Base-by-base conservation (phyloP, 2,329 filamentous ascomycete genomes). In the Pseudocercospora vitis region DNA sequence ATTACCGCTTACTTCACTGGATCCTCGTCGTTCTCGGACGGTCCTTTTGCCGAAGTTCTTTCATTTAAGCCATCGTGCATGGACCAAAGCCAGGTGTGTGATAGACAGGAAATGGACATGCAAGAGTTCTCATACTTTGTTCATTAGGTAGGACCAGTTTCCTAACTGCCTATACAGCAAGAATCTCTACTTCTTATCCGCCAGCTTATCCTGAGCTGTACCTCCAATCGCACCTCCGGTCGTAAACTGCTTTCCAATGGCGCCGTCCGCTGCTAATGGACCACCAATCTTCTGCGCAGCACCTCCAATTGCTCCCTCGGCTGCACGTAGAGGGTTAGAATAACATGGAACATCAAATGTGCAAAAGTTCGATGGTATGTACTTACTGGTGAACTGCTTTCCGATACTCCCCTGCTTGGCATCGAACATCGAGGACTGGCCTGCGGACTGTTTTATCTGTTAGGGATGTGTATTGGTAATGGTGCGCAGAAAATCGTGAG, bases 181-280 rank as follows among this genome's bases (percentile, higher is more conserved):
- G n/a, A n/a, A n/a, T n/a, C n/a, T n/a, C n/a, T 14, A 42, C 37
- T 42, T 42, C 37, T 26, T 26, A 12, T 26, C 37, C 3, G 21
- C 37, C 16, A 42, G 21, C 19, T 42, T 45, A n/a, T 54, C 52
- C 16, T 54, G 39, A 0, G 46, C 46, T 29, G 42, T 54, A 1
- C 52, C 52, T n/a, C 52, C 52, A 7, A 54, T 50, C 9, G 52
- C 47, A 11, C 52, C 52, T n/a, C 45, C 45, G 18, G 48, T 53
- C 4, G 45, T 49, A 31, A 54, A 54, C 11, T 54, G 18, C 23
- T 54, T 49, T 6, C 52, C 52, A 18, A 54, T 40, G 6, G 31
- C 48, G 12, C 45, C 51, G 7, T 53, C 51, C 21, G 51, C 45
- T 8, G 51, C 51, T 19, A 53, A 53, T 6, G 51, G 45, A 16